These are phyloP conservation scores for Mortierella hygrophila DNA, from an alignment of 192 early-diverging fungal species.

Conservation along the genomic window DNA sequence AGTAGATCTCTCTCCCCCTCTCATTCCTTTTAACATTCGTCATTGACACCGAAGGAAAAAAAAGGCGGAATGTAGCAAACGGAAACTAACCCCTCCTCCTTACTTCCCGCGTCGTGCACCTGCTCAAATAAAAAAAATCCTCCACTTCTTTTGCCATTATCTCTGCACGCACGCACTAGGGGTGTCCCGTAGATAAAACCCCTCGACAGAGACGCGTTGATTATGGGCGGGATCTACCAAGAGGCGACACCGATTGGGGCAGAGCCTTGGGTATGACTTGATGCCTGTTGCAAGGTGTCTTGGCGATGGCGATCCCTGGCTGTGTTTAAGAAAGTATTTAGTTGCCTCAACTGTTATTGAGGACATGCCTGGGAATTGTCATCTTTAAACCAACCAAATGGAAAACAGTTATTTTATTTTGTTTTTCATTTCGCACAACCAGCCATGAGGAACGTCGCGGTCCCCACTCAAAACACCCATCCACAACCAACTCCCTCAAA, in stretches of 20 bases:
- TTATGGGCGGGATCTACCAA: slow-evolving; percentile 45
- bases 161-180: neutral
- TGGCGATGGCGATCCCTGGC: slow-evolving; percentile 38
- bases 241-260: slow-evolving; percentile 49
- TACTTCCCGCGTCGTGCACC: neutral
- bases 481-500: too few species aligned
- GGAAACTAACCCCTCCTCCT: neutral
- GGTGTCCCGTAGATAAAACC: slow-evolving; percentile 15
- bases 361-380: slow-evolving; percentile 12
- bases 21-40: neutral
- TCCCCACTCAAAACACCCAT: too few species aligned
- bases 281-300: slow-evolving; percentile 43
- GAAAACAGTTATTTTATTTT: too few species aligned
- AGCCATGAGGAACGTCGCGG: too few species aligned
- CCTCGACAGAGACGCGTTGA: slow-evolving; percentile 32
- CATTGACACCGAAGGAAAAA: neutral
- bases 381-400: neutral
- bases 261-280: slow-evolving; percentile 35
- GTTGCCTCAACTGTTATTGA: slow-evolving; percentile 6
- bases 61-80: neutral
- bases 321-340: slow-evolving; percentile 52
- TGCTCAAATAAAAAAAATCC: neutral
- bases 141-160: too few species aligned
- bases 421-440: too few species aligned
- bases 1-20: neutral